Evolutionary conservation across 495 filamentous ascomycete genomes (phyloP), one percentile per base, ranked within the genome.

Genomic region (Talaromyces proteolyticus): DNA sequence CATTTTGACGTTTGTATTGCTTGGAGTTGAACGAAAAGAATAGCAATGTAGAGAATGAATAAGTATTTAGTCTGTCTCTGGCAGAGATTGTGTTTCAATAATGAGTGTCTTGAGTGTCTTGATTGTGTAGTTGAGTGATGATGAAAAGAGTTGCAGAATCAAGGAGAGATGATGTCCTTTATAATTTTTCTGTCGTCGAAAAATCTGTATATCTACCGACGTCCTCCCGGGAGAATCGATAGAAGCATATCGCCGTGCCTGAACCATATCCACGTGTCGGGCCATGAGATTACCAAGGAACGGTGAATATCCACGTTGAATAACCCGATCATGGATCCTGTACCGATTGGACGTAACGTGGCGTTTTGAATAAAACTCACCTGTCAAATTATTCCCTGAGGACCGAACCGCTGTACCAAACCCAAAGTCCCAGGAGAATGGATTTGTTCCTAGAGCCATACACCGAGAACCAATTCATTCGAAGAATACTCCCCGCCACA

Each of bases 1-100:
- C 50, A 52, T 75, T 59, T 67, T 75, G 66, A 66, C 53, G 23
- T 43, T 40, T 46, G 18, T 29, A 10, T 24, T 49, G 47, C 18
- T 18, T 18, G 47, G 38, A 41, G 14, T 34, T 47, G 23, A 7
- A n/a, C 16, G 16, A 20, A 47, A 47, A 21, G 25, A 34, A 47
- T 22, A 24, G 16, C 23, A 44, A 24, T 18, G 19, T 44, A 24
- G 42, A 45, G 25, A 25, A 45, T 25, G 25, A 44, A 20, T 19
- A 14, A 44, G 42, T 37, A 2, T 34, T 34, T 34, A 4, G 29
- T 34, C 29, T 34, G 14, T 34, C 29, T 34, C 29, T 34, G 8
- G 29, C 29, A 34, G 29, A 34, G 29, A 34, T 34, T 10, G 29
- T 34, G 8, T 34, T 29, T 34, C 14, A 14, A 34, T 34, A 34